Evolutionary conservation across 805 yeast genomes (phyloP).

Genomic region (Schwanniomyces polymorphus): DNA sequence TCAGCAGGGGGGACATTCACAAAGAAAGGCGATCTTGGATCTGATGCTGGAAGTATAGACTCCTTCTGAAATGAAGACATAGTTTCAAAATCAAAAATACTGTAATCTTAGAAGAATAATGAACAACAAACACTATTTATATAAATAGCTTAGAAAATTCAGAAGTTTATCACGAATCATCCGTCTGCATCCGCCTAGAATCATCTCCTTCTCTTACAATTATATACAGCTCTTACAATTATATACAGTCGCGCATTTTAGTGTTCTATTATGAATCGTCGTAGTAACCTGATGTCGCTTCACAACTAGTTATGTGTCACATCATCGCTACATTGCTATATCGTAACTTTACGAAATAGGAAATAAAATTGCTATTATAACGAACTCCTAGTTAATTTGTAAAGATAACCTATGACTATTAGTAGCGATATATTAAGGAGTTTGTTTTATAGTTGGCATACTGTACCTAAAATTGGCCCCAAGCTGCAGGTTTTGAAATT

Average conservation of each 20-base stretch:
- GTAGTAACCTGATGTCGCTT: not conserved
- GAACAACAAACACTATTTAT: too few relatives aligned
- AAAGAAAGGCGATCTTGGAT: constrained; percentile 38
- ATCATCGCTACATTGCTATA: not conserved
- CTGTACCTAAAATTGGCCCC: too few relatives aligned
- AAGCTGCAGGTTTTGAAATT: too few relatives aligned
- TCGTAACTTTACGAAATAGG: too few relatives aligned
- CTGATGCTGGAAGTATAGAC: constrained; percentile 29
- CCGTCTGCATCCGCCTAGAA: not conserved
- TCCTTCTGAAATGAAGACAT: constrained; percentile 11
- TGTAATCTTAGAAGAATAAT: not conserved
- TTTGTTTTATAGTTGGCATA: too few relatives aligned
- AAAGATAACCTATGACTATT: too few relatives aligned
- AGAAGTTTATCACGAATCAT: not conserved
- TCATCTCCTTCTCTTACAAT: not conserved
- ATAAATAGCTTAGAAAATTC: not conserved
- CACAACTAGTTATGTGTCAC: too few relatives aligned
- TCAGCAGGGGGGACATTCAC: constrained; percentile 38
- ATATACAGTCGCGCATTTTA: not conserved
- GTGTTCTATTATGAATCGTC: not conserved
- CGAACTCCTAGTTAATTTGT: too few relatives aligned
- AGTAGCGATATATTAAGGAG: too few relatives aligned
- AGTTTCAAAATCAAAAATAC: not conserved
- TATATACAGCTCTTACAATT: not conserved
- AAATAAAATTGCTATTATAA: too few relatives aligned